Percentiles rank a stretch among this genome's conserved stretches.
Conservation (phyloP, 306 rosid species). For the Canavalia ensiformis region DNA sequence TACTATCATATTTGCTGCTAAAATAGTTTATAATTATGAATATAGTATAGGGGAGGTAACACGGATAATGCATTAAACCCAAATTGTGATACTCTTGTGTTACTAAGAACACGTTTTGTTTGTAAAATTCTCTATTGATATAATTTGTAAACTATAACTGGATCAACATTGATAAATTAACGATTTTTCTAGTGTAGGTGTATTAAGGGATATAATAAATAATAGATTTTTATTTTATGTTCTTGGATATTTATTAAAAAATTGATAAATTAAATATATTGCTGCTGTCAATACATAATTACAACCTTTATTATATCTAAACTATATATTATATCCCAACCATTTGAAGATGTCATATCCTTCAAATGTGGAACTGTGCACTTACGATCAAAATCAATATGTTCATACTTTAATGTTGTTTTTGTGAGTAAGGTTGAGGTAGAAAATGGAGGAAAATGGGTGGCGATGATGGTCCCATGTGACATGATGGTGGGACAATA, state of each 20-base stretch:
- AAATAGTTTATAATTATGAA: not conserved
- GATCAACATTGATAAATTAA: not conserved
- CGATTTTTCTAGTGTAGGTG: too few species aligned
- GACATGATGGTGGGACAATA: slow-evolving; percentile 60
- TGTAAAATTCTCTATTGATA: not conserved
- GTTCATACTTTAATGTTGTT: not conserved
- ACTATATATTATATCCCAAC: not conserved
- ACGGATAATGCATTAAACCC: not conserved
- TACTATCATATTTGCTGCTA: not conserved
- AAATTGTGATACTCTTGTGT: not conserved
- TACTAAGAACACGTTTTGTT: not conserved
- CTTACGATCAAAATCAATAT: not conserved
- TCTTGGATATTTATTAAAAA: too few species aligned
- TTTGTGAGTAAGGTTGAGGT: slow-evolving; percentile 1
- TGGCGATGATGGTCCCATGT: slow-evolving; percentile 60
- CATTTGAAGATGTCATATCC: not conserved
- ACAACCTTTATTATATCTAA: too few species aligned
- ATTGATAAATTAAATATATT: too few species aligned
- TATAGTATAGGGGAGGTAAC: not conserved
- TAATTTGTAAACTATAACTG: not conserved
- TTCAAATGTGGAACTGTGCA: not conserved
- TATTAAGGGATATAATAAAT: too few species aligned
- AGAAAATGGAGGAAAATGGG: slow-evolving; percentile 47
- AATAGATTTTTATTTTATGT: too few species aligned
- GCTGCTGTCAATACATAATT: too few species aligned